A percentile compares a stretch with the other conserved stretches of the same genome.
Evolutionary conservation across 2,329 filamentous ascomycete genomes (phyloP).

Genomic region (Aspergillus sp.): DNA sequence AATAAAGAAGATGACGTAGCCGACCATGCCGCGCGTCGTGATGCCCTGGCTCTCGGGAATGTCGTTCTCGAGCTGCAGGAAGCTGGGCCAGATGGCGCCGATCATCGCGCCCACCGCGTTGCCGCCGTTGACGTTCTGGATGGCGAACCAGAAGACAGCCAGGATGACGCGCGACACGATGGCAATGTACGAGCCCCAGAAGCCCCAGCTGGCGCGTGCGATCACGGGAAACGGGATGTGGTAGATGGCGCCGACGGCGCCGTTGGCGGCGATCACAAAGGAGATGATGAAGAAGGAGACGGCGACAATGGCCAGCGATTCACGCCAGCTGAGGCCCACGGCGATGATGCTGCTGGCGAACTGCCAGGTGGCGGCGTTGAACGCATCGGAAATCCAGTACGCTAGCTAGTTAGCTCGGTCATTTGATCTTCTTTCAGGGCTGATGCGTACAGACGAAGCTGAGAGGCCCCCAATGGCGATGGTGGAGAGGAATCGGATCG

Average conservation of each 20-base stretch:
- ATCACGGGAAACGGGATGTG: conserved; percentile 59
- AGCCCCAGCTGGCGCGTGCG: conserved; percentile 56
- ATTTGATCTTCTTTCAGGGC: no score
- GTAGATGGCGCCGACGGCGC: conserved; percentile 53
- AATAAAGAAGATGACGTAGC: conserved; percentile 45
- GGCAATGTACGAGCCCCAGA: conserved; percentile 56
- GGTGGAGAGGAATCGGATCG: conserved; percentile 46
- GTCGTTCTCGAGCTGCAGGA: conserved; percentile 33
- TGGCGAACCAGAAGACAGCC: conserved; percentile 63
- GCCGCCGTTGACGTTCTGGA: conserved; percentile 64
- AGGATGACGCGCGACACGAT: conserved; percentile 55
- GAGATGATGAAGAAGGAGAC: conserved; percentile 54
- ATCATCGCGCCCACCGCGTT: conserved; percentile 54
- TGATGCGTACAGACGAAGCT: conserved; percentile 44
- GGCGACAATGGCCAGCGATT: conserved; percentile 50
- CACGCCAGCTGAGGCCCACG: conserved; percentile 55
- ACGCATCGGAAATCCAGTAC: conserved; percentile 54
- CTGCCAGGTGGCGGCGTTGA: conserved; percentile 56
- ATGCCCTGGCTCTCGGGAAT: conserved; percentile 45
- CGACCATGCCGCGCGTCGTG: conserved; percentile 46
- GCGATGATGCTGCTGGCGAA: conserved; percentile 51
- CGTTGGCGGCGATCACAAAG: conserved; percentile 61
- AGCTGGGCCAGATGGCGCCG: conserved; percentile 52
- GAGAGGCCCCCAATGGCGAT: conserved; percentile 47
- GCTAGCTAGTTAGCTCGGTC: conserved; percentile 28